Evolutionary conservation across 2,329 filamentous ascomycete species (phyloP), one percentile per base, ranked within the genome.

Genomic region (Claviceps pusilla): DNA sequence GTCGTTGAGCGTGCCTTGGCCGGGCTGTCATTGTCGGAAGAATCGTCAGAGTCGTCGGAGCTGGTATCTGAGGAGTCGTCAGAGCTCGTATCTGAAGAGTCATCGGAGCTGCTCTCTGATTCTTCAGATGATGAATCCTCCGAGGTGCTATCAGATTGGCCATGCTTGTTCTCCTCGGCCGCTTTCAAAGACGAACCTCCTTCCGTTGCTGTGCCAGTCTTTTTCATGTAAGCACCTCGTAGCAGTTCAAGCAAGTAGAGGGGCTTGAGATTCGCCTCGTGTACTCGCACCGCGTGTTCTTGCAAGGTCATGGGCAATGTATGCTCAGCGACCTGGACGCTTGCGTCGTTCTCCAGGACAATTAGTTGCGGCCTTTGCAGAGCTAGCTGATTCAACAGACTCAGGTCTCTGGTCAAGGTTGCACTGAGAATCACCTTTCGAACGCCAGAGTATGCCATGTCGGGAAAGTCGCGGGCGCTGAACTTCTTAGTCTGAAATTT

Each of bases 381-480:
- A 56, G 79, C 84, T 42, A 97, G 69, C 0, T 82, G 83, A 54
- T 80, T 84, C 24, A 97, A 72, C 57, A 93, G 83, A 41, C 86
- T 87, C 50, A 95, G 73, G 63, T 97, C 89, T 55, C 83, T 79
- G 1, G 90, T 95, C 81, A 97, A 89, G 0, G 91, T 96, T 6
- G 91, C 93, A 66, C 89, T 95, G 3, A 96, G 76, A 52, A 97
- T 78, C 19, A 96, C 76, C 69, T 96, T 97, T 51, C 83, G 81
- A 3, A 93, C 74, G 16, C 74, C 76, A 5, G 69, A 71, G 46
- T 75, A 69, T 53, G 75, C 73, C 54, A 75, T 73, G 51, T 78
- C 73, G 28, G 73, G 73, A 58, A 77, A 76, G 59, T 80, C 76
- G 50, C 78, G 71, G 2, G 74, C 70, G 29, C 76, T 74, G 59